Conservation (phyloP, 805 yeast species). For the Yueomyces sinensis region DNA sequence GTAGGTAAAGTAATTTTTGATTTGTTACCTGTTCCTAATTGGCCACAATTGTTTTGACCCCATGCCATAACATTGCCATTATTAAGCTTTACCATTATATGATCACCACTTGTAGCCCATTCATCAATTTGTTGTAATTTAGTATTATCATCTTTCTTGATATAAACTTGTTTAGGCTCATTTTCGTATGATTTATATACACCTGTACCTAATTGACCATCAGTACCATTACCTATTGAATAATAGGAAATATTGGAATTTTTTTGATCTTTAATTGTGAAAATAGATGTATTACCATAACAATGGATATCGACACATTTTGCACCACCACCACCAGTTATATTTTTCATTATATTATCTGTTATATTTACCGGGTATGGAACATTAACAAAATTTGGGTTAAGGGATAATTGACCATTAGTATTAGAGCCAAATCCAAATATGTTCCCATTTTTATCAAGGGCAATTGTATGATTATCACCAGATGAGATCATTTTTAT, state of each 20-base stretch:
- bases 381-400: conserved; percentile 32
- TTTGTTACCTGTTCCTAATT: conserved; percentile 71
- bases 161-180: conserved; percentile 43
- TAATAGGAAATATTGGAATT: conserved; percentile 20
- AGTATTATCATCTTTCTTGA: neutral
- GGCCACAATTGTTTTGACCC: conserved; percentile 80
- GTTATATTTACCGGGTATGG: neutral
- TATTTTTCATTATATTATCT: conserved; percentile 49
- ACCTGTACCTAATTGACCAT: conserved; percentile 79
- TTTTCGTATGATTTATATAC: conserved; percentile 61
- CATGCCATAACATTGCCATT: conserved; percentile 60
- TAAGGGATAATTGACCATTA: conserved; percentile 72
- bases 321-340: too few relatives aligned
- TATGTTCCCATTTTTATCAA: conserved; percentile 54
- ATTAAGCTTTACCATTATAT: conserved; percentile 43
- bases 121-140: conserved; percentile 34
- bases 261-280: conserved; percentile 26
- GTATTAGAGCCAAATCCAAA: conserved; percentile 80
- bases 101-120: conserved; percentile 49
- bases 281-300: conserved; percentile 52
- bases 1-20: conserved; percentile 44
- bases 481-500: conserved; percentile 63
- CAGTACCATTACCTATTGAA: conserved; percentile 72
- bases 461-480: conserved; percentile 52
- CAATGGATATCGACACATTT: conserved; percentile 47